phyloP scores from a whole-genome alignment of 2,329 filamentous ascomycete genomes.

The Byssothecium circinans region DNA sequence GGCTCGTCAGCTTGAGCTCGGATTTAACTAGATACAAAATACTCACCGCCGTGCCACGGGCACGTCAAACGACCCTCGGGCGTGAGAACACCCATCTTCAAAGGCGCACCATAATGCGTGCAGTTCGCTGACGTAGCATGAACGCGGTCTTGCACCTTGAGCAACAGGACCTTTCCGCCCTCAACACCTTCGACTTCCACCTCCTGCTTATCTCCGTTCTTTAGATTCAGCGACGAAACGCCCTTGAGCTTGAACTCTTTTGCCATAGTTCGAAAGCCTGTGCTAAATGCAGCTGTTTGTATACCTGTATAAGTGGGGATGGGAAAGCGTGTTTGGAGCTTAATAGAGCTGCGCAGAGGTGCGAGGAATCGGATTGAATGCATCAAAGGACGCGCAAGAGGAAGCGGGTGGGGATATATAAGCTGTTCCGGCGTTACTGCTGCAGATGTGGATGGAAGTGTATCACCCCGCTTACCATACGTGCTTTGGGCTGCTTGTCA shows the following conservation, averaged over 20 bases:
- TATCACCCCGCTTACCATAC: slow-evolving; percentile 4
- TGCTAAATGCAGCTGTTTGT: slow-evolving; percentile 20
- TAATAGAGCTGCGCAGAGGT: slow-evolving; percentile 25
- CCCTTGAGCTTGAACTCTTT: slow-evolving; percentile 68
- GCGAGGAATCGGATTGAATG: slow-evolving; percentile 27
- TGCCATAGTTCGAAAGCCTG: slow-evolving; percentile 44
- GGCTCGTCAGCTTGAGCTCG: slow-evolving; percentile 9
- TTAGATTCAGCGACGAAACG: slow-evolving; percentile 71
- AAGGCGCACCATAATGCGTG: slow-evolving; percentile 86
- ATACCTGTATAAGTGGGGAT: slow-evolving; percentile 4
- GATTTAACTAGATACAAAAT: neutral
- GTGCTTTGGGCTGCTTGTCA: slow-evolving; percentile 2
- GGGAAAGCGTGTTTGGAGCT: slow-evolving; percentile 5
- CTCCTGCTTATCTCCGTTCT: slow-evolving; percentile 82
- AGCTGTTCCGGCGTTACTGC: slow-evolving; percentile 7
- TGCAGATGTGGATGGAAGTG: slow-evolving; percentile 5
- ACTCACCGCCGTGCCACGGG: slow-evolving; percentile 90
- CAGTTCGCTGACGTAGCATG: slow-evolving; percentile 84
- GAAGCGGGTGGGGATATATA: slow-evolving; percentile 3
- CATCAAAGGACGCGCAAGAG: slow-evolving; percentile 26
- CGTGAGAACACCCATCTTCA: slow-evolving; percentile 83
- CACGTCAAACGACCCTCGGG: slow-evolving; percentile 83
- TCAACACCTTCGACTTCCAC: slow-evolving; percentile 88
- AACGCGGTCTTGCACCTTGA: slow-evolving; percentile 74
- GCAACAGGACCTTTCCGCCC: slow-evolving; percentile 79